Evolutionary conservation across 495 filamentous ascomycete species (phyloP).

Genomic region (Jackrogersella multiformis): DNA sequence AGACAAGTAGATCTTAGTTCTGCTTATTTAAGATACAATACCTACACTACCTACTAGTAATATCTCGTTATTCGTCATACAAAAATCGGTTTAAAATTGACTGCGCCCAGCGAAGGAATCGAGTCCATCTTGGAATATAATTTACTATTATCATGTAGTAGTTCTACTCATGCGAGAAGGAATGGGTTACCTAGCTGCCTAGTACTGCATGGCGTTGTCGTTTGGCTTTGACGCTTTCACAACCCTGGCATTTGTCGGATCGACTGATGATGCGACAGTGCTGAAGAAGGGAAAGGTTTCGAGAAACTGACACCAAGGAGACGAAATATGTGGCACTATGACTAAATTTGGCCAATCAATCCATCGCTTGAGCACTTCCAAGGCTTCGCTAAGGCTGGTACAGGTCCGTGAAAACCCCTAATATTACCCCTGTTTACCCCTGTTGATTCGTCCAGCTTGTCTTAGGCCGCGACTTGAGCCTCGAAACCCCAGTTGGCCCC

Average conservation of each 20-base stretch:
- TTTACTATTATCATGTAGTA: slow-evolving; percentile 9
- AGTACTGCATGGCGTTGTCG: too few species aligned
- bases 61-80: background rate
- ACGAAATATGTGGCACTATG: slow-evolving; percentile 21
- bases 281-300: slow-evolving; percentile 41
- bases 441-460: slow-evolving; percentile 16
- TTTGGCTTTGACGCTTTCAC: slow-evolving; percentile 18
- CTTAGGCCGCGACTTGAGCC: slow-evolving; percentile 20
- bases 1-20: background rate
- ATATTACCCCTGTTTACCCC: slow-evolving; percentile 26
- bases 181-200: background rate
- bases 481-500: slow-evolving; percentile 9
- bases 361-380: background rate
- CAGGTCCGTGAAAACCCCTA: slow-evolving; percentile 20
- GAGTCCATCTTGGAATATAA: slow-evolving; percentile 1
- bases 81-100: background rate
- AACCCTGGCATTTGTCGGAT: slow-evolving; percentile 39
- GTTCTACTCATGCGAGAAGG: background rate
- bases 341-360: slow-evolving; percentile 29
- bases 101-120: slow-evolving; percentile 10
- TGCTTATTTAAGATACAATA: slow-evolving; percentile 1
- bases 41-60: too few species aligned
- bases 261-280: slow-evolving; percentile 42
- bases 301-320: slow-evolving; percentile 31
- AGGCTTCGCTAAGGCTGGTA: slow-evolving; percentile 1